Conservation (phyloP, 192 early-diverging fungal genomes). For the Coemansia sp. region DNA sequence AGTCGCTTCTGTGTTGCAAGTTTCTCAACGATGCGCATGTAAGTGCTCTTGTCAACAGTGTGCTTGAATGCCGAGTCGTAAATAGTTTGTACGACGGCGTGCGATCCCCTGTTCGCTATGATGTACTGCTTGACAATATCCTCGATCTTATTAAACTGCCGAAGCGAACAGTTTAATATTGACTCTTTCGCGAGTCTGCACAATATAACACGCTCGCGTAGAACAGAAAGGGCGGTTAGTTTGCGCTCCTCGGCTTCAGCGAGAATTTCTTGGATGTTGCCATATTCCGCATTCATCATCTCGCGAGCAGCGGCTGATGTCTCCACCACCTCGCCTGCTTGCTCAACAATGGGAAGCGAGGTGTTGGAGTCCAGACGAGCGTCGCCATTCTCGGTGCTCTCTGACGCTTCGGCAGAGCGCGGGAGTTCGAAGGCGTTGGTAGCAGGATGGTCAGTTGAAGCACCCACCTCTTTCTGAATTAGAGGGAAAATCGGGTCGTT, state of each 20-base stretch:
- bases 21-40: conserved; percentile 16
- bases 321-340: background rate
- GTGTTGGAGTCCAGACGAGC: background rate
- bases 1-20: conserved; percentile 17
- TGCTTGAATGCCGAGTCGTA: conserved; percentile 6
- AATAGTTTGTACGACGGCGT: conserved; percentile 8
- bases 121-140: conserved; percentile 11
- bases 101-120: background rate
- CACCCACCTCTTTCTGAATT: background rate
- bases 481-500: background rate
- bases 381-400: background rate
- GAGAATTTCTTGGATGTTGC: conserved; percentile 17
- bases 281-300: background rate
- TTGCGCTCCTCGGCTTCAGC: conserved; percentile 17
- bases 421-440: background rate
- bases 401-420: background rate
- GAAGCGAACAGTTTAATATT: conserved; percentile 1
- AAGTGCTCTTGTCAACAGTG: conserved; percentile 38
- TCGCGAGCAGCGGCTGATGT: background rate
- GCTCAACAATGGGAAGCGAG: background rate
- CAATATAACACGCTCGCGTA: conserved; percentile 37
- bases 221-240: conserved; percentile 4
- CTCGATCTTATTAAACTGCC: conserved; percentile 3
- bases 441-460: background rate
- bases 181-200: conserved; percentile 28